Evolutionary conservation across 2,329 filamentous ascomycete species (phyloP), one percentile per base, ranked within the genome.

Genomic region (Xylariaceae sp.): DNA sequence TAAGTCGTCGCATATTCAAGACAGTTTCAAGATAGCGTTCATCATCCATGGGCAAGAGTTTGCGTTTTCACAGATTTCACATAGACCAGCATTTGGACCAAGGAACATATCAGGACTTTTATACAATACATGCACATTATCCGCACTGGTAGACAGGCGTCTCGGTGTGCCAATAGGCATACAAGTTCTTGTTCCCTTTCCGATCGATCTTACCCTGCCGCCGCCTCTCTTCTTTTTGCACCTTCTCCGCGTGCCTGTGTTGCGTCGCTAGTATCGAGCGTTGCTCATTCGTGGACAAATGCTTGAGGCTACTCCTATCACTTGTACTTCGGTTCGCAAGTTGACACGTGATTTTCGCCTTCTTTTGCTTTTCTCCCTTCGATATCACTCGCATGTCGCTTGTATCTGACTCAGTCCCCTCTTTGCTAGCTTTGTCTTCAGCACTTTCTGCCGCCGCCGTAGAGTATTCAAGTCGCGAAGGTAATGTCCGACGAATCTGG

Each of bases 141-240:
- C 61, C 62, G 49, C 62, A 63, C 32, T 56, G 55, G 25, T 64
- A 64, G 8, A 64, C 55, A 0, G 62, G 62, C 25, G 61, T 64
- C 22, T 64, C 62, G 2, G 61, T 64, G 19, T 50, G n/a, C 62
- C 62, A 64, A 43, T 64, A 64, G 1, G 61, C 60, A 44, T 64
- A 62, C 49, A 63, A 21, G 38, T 63, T 65, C 55, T 64, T 65
- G 42, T 65, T 65, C 25, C 61, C 62, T 52, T 64, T 64, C 6
- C 59, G 54, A 27, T 65, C 61, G 11, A 64, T 52, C 20, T 48
- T 61, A 14, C 47, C 32, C 46, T 52, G 56, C 44, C 50, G 49
- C 16, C 60, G 50, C 8, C 49, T 52, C 55, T 64, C 60, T 17
- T 55, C 55, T 22, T 59, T 61, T 33, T 61, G 56, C 40, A 51